A percentile compares a stretch with the other conserved stretches of the same genome.
These are phyloP conservation scores for Fonsecaea multimorphosa DNA, from an alignment of 2,329 filamentous ascomycete species.

Conservation along the genomic window DNA sequence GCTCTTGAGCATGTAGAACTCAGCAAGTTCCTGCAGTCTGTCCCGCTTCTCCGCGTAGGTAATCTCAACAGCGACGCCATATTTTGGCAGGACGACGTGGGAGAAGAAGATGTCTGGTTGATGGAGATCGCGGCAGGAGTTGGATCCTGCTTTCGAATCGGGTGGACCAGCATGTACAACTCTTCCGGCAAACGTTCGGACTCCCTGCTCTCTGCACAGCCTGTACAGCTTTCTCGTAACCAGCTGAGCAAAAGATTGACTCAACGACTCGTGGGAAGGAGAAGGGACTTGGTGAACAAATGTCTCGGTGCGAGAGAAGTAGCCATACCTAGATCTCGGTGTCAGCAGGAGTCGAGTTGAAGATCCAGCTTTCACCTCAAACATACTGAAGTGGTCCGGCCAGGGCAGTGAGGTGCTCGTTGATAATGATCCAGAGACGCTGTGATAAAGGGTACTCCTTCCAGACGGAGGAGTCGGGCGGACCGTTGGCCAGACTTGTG, in stretches of 20 bases:
- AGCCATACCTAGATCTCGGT: neutral
- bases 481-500: neutral
- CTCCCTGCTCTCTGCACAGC: neutral
- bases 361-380: neutral
- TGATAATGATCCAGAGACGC: neutral
- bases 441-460: neutral
- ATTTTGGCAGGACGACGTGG: neutral
- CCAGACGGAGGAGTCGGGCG: neutral
- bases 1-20: neutral
- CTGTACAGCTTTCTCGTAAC: neutral
- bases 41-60: neutral
- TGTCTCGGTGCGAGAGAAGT: neutral
- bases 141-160: neutral
- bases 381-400: neutral
- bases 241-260: neutral
- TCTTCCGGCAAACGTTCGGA: neutral
- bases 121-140: neutral
- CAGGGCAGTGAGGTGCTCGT: neutral
- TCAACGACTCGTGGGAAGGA: neutral
- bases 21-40: neutral
- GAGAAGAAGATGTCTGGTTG: neutral
- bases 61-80: neutral
- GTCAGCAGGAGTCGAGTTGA: neutral
- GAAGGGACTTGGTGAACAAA: neutral
- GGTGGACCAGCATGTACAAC: neutral